Conservation (phyloP, 1,139 yeast genomes). For the Suhomyces taliae region DNA sequence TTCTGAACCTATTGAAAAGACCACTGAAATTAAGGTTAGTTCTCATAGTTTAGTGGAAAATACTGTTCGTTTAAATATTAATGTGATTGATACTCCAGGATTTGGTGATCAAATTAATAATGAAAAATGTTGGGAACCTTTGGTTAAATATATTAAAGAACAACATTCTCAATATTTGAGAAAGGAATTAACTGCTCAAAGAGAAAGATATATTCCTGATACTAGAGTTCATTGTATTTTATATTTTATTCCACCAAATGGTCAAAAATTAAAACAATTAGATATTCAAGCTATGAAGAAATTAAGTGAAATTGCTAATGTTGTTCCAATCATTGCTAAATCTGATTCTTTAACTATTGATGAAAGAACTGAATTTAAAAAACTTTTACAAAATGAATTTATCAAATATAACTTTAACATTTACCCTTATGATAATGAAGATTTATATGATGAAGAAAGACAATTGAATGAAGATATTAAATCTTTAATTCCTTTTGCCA, state of each 20-base stretch:
- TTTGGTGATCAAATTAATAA: slow-evolving; percentile 96
- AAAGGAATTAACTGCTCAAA: slow-evolving; percentile 93
- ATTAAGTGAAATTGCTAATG: slow-evolving; percentile 87
- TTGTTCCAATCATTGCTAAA: slow-evolving; percentile 93
- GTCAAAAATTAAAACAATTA: slow-evolving; percentile 73
- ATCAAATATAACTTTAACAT: slow-evolving; percentile 69
- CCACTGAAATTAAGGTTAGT: slow-evolving; percentile 82
- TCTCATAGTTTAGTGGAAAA: slow-evolving; percentile 74
- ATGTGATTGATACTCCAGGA: slow-evolving; percentile 95
- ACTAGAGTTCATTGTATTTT: slow-evolving; percentile 94
- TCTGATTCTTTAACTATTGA: slow-evolving; percentile 85
- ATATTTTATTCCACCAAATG: slow-evolving; percentile 89
- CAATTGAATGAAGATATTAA: slow-evolving; percentile 76
- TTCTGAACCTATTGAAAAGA: slow-evolving; percentile 75
- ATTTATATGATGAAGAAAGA: slow-evolving; percentile 73
- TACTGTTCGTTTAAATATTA: slow-evolving; percentile 80
- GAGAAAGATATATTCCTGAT: slow-evolving; percentile 81
- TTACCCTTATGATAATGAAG: slow-evolving; percentile 84
- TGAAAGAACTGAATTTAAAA: slow-evolving; percentile 79
- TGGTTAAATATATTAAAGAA: slow-evolving; percentile 91
- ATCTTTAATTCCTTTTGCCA: slow-evolving; percentile 88
- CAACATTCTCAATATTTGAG: slow-evolving; percentile 93
- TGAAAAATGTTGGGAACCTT: slow-evolving; percentile 96
- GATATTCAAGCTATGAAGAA: slow-evolving; percentile 84
- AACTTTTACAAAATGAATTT: slow-evolving; percentile 74